Conservation (phyloP, 1,284 basidiomycete species). For the Kwoniella shivajii region DNA sequence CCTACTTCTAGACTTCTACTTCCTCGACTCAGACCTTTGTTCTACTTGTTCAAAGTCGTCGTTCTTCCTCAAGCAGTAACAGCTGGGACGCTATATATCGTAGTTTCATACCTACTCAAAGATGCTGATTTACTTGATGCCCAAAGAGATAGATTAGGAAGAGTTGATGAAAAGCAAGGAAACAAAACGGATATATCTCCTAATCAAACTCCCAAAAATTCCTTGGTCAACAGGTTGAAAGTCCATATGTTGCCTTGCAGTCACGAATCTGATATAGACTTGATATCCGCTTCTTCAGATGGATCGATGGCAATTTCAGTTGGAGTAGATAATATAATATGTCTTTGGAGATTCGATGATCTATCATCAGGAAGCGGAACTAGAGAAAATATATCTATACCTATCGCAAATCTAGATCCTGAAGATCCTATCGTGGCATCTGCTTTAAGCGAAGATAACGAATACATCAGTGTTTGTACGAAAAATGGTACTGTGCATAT, state of each 20-base stretch:
- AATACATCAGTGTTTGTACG: constrained; percentile 15
- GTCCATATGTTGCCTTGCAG: constrained; percentile 74
- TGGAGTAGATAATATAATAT: constrained; percentile 65
- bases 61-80: constrained; percentile 81
- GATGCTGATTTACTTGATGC: constrained; percentile 87
- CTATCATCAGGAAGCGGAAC: constrained; percentile 28
- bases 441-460: constrained; percentile 21
- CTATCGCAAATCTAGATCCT: constrained; percentile 6
- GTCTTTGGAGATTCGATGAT: constrained; percentile 44
- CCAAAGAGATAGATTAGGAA: constrained; percentile 63
- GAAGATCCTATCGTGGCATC: constrained; percentile 32
- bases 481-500: constrained; percentile 15
- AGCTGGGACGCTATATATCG: constrained; percentile 69
- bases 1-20: constrained; percentile 41
- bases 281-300: constrained; percentile 70
- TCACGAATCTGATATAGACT: constrained; percentile 77
- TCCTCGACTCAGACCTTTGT: constrained; percentile 57
- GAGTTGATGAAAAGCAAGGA: constrained; percentile 21
- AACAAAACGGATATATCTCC: constrained; percentile 18
- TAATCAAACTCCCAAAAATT: constrained; percentile 13
- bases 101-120: constrained; percentile 88
- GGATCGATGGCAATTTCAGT: constrained; percentile 68
- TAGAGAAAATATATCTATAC: constrained; percentile 26
- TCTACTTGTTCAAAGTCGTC: constrained; percentile 79
- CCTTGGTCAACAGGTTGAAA: constrained; percentile 55